A percentile compares a stretch with the other conserved stretches of the same genome.
phyloP scores from a whole-genome alignment of 2,329 filamentous ascomycete species.

The Camptophora hylomeconis region DNA sequence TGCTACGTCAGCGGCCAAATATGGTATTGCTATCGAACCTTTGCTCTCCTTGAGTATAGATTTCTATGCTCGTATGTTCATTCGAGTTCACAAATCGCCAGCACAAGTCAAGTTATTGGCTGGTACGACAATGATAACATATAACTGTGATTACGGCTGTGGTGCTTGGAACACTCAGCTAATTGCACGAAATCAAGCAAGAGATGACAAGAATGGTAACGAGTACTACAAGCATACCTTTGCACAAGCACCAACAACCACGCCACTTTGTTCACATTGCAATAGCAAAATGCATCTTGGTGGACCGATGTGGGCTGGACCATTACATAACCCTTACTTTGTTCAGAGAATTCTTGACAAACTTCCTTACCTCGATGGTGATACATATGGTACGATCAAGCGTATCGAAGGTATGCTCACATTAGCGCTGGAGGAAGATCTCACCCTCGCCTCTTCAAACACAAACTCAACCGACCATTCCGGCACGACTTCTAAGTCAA shows the following conservation, averaged over 20 bases:
- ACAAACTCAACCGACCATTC: constrained; percentile 1
- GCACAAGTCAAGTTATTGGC: constrained; percentile 81
- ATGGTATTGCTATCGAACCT: constrained; percentile 81
- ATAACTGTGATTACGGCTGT: constrained; percentile 81
- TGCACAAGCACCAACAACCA: constrained; percentile 54
- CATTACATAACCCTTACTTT: constrained; percentile 72
- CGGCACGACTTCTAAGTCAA: too few relatives aligned
- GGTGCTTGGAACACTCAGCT: constrained; percentile 82
- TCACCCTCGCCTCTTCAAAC: constrained; percentile 16
- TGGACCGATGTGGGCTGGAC: constrained; percentile 91
- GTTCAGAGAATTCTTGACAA: constrained; percentile 64
- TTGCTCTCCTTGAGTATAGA: constrained; percentile 88
- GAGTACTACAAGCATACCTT: constrained; percentile 68
- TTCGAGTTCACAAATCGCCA: constrained; percentile 66
- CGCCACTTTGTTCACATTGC: constrained; percentile 66
- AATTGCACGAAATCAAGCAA: constrained; percentile 55
- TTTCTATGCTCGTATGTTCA: constrained; percentile 84
- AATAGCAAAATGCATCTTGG: constrained; percentile 73
- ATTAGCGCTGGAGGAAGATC: constrained; percentile 68
- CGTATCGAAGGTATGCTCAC: constrained; percentile 85
- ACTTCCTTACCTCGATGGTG: constrained; percentile 52
- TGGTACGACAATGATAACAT: constrained; percentile 84
- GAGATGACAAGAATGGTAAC: constrained; percentile 56
- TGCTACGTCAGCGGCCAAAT: constrained; percentile 65
- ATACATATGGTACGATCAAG: constrained; percentile 64